Evolutionary conservation across 169 alveolate species (phyloP).

Genomic region (Hammondia hammondi): DNA sequence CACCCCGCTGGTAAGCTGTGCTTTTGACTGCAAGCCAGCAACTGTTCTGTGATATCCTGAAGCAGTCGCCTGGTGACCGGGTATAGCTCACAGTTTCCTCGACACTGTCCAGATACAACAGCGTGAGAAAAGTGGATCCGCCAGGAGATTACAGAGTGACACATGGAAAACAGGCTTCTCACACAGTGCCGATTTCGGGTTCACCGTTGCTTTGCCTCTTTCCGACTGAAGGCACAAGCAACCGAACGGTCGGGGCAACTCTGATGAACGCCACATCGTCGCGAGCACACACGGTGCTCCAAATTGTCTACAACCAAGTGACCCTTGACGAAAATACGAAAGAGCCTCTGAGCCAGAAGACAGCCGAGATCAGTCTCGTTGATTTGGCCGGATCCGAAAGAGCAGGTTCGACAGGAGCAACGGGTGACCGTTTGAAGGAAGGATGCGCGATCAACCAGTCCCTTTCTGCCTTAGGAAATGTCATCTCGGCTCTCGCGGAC

Average conservation of each 20-base stretch:
- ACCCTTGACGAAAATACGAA: constrained; percentile 30
- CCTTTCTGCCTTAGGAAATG: constrained; percentile 86
- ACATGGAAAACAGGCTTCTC: no score
- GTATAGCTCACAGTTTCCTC: no score
- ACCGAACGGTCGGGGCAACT: constrained; percentile 92
- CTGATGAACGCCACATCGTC: constrained; percentile 90
- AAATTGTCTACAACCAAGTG: constrained; percentile 86
- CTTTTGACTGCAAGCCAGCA: no score
- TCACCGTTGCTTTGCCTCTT: not conserved
- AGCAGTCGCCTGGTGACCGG: no score
- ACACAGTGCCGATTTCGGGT: no score
- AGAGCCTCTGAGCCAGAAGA: constrained; percentile 76
- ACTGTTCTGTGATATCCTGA: no score
- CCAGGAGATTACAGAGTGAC: no score
- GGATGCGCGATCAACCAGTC: constrained; percentile 92
- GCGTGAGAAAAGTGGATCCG: no score
- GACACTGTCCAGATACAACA: no score
- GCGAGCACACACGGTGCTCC: constrained; percentile 92
- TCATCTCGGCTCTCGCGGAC: constrained; percentile 90
- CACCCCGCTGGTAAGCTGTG: no score
- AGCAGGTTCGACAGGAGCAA: constrained; percentile 91
- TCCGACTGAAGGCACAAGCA: constrained; percentile 72
- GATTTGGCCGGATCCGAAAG: constrained; percentile 96
- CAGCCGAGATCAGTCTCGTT: constrained; percentile 91
- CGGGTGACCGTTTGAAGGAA: constrained; percentile 92